Base-by-base conservation (phyloP, 345 rosid genomes). In the Garcia nutans region DNA sequence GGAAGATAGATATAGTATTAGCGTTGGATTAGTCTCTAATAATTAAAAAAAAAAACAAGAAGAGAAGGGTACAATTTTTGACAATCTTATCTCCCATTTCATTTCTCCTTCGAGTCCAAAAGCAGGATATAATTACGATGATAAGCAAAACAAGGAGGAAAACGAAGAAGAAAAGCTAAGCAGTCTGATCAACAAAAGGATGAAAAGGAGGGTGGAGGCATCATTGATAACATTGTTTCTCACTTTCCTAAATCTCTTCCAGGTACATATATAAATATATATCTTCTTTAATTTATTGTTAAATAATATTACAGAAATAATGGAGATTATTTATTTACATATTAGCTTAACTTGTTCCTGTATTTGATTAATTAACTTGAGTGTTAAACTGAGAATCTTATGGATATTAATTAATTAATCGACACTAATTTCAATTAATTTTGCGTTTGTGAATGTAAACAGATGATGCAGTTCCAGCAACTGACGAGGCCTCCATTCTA, bases 401-500 rank as follows among this genome's bases (percentile, higher is more conserved):
- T 37, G 60, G 28, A 7, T 8, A 7, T 55, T 1, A 56, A 11
- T 8, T 61, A 19, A 37, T 37, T 37, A 37, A 33, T 33, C 2
- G 5, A 33, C 5, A 2, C 2, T 41, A 2, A 52, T 12, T 73
- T 12, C 8, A 31, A 44, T 52, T 26, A 31, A 44, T 52, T 26
- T 7, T 28, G 58, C 44, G 26, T 17, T 5, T 69, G 49, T 65
- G 31, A 22, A 52, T 70, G 10, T 23, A 58, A 77, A 59, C 89
- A 86, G 93, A 82, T 60, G 89, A 72, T 79, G 95, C 86, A 59
- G 91, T 80, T 74, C 97, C 91, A 8, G 81, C 91, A 1, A 70
- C 82, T 10, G 91, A 90, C 24, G 97, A 93, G 80, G 97, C 92
- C 55, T 70, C 92, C 71, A 85, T 91, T 75, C 70, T 91, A 57